Evolutionary conservation across 2,329 filamentous ascomycete genomes (phyloP).

Genomic region (Sordariomycetes sp.): DNA sequence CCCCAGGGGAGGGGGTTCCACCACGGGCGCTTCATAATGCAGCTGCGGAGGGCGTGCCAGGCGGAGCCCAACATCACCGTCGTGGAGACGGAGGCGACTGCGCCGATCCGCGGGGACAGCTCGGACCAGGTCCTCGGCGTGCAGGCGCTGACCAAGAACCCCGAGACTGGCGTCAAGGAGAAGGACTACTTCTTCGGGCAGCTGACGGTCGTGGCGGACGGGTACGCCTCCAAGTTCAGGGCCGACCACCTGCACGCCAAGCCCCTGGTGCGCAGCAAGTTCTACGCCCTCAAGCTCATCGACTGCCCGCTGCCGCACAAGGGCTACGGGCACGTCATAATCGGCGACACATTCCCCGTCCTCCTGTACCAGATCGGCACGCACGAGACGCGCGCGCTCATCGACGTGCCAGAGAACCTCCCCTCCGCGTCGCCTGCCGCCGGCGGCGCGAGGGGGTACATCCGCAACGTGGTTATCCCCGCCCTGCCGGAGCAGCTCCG

Average conservation of each 20-base stretch:
- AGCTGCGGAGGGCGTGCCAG: slow-evolving; percentile 63
- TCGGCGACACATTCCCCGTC: slow-evolving; percentile 63
- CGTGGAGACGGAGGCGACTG: slow-evolving; percentile 76
- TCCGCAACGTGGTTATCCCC: slow-evolving; percentile 68
- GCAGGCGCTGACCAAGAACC: slow-evolving; percentile 52
- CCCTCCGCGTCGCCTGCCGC: slow-evolving; percentile 58
- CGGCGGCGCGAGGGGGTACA: slow-evolving; percentile 77
- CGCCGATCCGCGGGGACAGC: slow-evolving; percentile 57
- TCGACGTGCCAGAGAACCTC: slow-evolving; percentile 72
- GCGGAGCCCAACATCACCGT: slow-evolving; percentile 74
- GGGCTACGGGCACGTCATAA: slow-evolving; percentile 75
- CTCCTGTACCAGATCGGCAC: slow-evolving; percentile 95
- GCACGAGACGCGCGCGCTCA: slow-evolving; percentile 79
- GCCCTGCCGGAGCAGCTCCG: slow-evolving; percentile 58
- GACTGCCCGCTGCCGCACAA: slow-evolving; percentile 68
- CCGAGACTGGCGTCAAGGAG: slow-evolving; percentile 38
- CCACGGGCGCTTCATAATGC: slow-evolving; percentile 83
- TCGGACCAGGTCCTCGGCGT: slow-evolving; percentile 71
- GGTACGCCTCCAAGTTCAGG: slow-evolving; percentile 85
- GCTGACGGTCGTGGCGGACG: slow-evolving; percentile 82
- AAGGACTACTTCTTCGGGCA: slow-evolving; percentile 75
- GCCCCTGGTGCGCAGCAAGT: slow-evolving; percentile 69
- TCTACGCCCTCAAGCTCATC: slow-evolving; percentile 86
- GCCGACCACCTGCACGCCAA: slow-evolving; percentile 57
- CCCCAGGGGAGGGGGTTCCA: slow-evolving; percentile 73